Evolutionary conservation across 176 grass and related monocot species (phyloP).

Genomic region (Bromus sterilis): DNA sequence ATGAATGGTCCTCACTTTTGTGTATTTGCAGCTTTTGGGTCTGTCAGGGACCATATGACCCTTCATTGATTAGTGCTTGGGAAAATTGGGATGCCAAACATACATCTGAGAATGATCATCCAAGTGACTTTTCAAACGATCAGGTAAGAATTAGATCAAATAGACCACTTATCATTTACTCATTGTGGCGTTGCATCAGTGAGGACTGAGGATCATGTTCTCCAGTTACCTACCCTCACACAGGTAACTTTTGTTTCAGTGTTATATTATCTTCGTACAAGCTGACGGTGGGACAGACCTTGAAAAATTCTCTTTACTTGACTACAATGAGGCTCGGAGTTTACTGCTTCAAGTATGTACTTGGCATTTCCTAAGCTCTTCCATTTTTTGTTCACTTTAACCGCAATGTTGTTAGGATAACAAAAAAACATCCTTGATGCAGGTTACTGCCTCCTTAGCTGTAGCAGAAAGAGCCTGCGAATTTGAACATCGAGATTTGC

Average conservation of each 20-base stretch:
- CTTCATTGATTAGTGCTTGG: constrained; percentile 67
- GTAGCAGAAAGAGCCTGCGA: constrained; percentile 81
- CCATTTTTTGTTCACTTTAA: background rate
- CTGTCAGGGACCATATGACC: constrained; percentile 71
- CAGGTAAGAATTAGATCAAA: constrained; percentile 37
- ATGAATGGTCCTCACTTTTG: background rate
- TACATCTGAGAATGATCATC: constrained; percentile 91
- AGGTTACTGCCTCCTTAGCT: constrained; percentile 77
- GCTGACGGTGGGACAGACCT: constrained; percentile 92
- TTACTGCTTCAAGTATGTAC: constrained; percentile 76
- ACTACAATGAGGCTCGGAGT: constrained; percentile 70
- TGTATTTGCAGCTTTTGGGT: constrained; percentile 58
- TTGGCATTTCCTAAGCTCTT: constrained; percentile 11
- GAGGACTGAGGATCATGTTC: background rate
- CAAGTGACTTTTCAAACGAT: constrained; percentile 58
- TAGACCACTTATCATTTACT: background rate
- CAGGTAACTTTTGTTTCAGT: constrained; percentile 42
- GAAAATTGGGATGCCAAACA: constrained; percentile 72
- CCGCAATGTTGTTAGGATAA: background rate
- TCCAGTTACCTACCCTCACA: background rate
- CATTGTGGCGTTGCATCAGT: background rate
- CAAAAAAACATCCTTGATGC: constrained; percentile 10
- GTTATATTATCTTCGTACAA: constrained; percentile 79
- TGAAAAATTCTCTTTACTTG: constrained; percentile 60
- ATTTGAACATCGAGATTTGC: constrained; percentile 98